Evolutionary conservation across 331 rosid species (phyloP).

Genomic region (Rhamnella rubrinervis): DNA sequence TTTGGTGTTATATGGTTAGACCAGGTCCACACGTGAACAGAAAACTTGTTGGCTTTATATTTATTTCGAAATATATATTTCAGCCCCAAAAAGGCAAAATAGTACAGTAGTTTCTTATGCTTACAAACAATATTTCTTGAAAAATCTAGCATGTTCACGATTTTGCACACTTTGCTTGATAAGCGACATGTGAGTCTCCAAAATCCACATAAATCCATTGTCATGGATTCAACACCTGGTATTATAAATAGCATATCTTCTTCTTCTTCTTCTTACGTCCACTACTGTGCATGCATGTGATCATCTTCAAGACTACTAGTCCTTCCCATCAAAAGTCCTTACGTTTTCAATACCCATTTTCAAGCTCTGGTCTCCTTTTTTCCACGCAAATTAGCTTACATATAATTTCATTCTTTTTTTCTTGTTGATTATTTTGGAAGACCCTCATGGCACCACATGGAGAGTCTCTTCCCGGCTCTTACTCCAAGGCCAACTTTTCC

Average conservation of each 20-base stretch:
- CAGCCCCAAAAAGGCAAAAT: conserved; percentile 28
- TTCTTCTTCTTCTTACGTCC: conserved; percentile 8
- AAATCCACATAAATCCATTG: conserved; percentile 50
- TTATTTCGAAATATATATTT: conserved; percentile 17
- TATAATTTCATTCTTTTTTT: neutral
- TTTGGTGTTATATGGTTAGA: conserved; percentile 30
- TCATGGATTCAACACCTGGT: conserved; percentile 1
- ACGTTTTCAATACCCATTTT: neutral
- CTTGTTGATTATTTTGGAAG: neutral
- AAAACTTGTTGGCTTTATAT: conserved; percentile 7
- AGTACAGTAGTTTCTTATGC: conserved; percentile 28
- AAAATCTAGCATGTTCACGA: conserved; percentile 60
- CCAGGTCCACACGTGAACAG: conserved; percentile 44
- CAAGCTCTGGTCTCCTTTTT: neutral
- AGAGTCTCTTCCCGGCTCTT: conserved; percentile 40
- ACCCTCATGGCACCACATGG: conserved; percentile 75
- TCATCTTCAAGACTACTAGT: neutral
- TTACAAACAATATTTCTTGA: conserved; percentile 35
- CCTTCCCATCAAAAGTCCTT: neutral
- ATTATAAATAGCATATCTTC: conserved; percentile 50
- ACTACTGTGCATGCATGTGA: conserved; percentile 1
- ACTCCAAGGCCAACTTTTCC: conserved; percentile 34
- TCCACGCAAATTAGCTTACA: neutral
- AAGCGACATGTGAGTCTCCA: conserved; percentile 47
- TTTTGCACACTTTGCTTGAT: conserved; percentile 29